phyloP scores from a whole-genome alignment of 2,329 filamentous ascomycete genomes.

The Penicillium freii region DNA sequence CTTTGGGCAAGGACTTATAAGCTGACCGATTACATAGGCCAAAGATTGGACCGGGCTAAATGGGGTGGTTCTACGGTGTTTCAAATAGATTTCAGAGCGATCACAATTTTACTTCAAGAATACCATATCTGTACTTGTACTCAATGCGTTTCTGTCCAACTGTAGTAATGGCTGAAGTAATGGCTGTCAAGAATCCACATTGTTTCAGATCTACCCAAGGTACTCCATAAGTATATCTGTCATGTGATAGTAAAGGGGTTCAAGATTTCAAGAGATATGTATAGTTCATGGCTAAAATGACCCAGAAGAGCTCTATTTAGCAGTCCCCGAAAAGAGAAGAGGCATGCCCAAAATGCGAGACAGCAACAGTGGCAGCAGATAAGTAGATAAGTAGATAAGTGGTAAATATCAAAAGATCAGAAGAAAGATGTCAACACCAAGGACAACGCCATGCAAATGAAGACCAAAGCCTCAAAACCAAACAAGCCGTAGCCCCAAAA shows the following conservation, averaged over 20 bases:
- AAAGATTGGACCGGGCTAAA: slow-evolving; percentile 44
- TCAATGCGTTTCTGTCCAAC: neutral
- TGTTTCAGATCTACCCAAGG: neutral
- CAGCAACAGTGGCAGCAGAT: neutral
- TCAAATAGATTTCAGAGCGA: neutral
- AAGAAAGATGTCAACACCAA: slow-evolving; percentile 17
- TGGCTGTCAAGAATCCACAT: neutral
- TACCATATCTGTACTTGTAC: slow-evolving; percentile 1
- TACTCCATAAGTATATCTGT: neutral
- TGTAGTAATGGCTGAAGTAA: neutral
- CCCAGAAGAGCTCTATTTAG: slow-evolving; percentile 22
- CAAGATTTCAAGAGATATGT: neutral
- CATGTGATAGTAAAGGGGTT: neutral
- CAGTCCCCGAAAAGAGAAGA: slow-evolving; percentile 16
- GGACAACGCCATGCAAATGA: slow-evolving; percentile 31
- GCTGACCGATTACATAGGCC: slow-evolving; percentile 31
- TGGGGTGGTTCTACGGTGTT: neutral
- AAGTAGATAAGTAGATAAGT: neutral
- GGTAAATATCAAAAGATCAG: neutral
- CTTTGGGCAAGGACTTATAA: neutral
- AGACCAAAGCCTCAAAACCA: neutral
- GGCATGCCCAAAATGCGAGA: slow-evolving; percentile 9
- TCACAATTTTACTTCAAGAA: neutral
- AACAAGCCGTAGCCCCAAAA: slow-evolving; percentile 11
- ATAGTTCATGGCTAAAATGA: slow-evolving; percentile 9